Evolutionary conservation across 1,284 basidiomycete species (phyloP).

Genomic region (Coniophora puteana): DNA sequence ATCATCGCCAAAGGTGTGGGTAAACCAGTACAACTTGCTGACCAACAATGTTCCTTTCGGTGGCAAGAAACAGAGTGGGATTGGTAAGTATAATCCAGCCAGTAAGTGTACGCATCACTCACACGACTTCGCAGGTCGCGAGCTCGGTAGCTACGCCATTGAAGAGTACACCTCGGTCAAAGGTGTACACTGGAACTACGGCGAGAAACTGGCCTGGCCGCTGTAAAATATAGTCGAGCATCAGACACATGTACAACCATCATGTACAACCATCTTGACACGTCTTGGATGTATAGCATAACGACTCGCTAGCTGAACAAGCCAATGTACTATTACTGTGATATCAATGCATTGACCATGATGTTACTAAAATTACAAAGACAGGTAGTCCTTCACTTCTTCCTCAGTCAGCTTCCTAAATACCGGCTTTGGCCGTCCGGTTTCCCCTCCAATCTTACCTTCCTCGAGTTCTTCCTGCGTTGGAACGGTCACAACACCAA

Average conservation of each 20-base stretch:
- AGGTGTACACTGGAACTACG: conserved; percentile 85
- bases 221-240: conserved; percentile 41
- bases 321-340: too few species aligned
- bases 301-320: too few species aligned
- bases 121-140: conserved; percentile 53
- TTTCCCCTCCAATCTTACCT: conserved; percentile 69
- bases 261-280: background rate
- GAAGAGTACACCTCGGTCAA: conserved; percentile 86
- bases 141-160: conserved; percentile 86
- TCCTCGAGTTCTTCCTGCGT: conserved; percentile 73
- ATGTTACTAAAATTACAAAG: conserved; percentile 69
- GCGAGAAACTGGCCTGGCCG: conserved; percentile 78
- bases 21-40: conserved; percentile 83
- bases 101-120: conserved; percentile 16
- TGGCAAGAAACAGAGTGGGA: conserved; percentile 83
- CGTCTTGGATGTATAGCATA: too few species aligned
- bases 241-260: background rate
- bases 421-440: conserved; percentile 74
- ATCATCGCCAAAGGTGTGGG: conserved; percentile 62
- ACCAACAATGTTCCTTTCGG: conserved; percentile 90
- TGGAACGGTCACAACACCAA: conserved; percentile 92
- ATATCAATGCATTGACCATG: too few species aligned
- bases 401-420: conserved; percentile 94
- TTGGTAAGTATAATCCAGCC: conserved; percentile 37
- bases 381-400: conserved; percentile 92